Evolutionary conservation across 2,329 filamentous ascomycete species (phyloP).

Genomic region (Claviceps digitariae): DNA sequence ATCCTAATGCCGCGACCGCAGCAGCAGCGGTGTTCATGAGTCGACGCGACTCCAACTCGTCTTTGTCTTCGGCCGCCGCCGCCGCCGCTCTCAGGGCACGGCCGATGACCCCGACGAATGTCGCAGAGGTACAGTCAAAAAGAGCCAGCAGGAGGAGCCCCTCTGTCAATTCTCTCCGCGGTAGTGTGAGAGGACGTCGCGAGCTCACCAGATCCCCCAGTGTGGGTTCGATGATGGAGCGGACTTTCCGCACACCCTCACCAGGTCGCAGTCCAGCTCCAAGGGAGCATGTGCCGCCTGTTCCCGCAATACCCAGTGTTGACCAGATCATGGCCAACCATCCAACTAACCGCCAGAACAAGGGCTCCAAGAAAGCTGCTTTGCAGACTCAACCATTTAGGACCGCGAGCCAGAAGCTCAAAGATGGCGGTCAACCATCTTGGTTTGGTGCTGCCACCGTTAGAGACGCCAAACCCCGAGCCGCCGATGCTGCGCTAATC

Average conservation of each 20-base stretch:
- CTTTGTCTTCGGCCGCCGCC: constrained; percentile 73
- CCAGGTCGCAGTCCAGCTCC: constrained; percentile 32
- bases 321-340: constrained; percentile 14
- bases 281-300: constrained; percentile 46
- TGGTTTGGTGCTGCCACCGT: constrained; percentile 35
- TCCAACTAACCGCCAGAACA: constrained; percentile 12
- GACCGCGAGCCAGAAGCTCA: constrained; percentile 39
- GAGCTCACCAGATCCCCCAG: constrained; percentile 54
- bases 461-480: constrained; percentile 33
- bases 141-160: constrained; percentile 60
- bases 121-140: constrained; percentile 78
- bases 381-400: constrained; percentile 35
- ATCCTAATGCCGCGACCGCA: constrained; percentile 63
- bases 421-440: constrained; percentile 25
- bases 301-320: constrained; percentile 56
- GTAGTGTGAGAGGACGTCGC: constrained; percentile 24
- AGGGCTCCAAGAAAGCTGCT: constrained; percentile 24
- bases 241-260: constrained; percentile 72
- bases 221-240: constrained; percentile 71
- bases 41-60: constrained; percentile 48
- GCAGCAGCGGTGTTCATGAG: constrained; percentile 65
- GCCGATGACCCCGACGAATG: constrained; percentile 63
- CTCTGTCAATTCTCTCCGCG: constrained; percentile 56
- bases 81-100: constrained; percentile 71
- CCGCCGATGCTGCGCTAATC: constrained; percentile 27